A percentile compares a stretch with the other conserved stretches of the same genome.
phyloP scores from a whole-genome alignment of 768 basidiomycete species.

The Russula abietina region DNA sequence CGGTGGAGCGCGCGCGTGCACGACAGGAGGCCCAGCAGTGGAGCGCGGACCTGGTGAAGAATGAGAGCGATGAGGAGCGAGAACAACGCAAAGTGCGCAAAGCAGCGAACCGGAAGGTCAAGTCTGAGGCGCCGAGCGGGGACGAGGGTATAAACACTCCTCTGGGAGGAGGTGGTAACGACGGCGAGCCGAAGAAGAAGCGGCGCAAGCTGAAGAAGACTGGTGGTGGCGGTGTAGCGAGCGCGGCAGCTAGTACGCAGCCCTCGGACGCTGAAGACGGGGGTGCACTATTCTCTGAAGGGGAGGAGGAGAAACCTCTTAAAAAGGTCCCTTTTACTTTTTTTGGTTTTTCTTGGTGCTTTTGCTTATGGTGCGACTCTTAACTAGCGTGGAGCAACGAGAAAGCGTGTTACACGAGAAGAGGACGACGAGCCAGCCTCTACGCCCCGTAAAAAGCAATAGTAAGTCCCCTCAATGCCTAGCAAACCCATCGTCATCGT shows the following conservation, averaged over 20 bases:
- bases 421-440: slow-evolving; percentile 65
- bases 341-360: not conserved
- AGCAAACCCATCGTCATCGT: not conserved
- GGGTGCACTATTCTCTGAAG: slow-evolving; percentile 58
- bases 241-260: slow-evolving; percentile 36
- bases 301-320: slow-evolving; percentile 54
- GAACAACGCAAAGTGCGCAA: slow-evolving; percentile 56
- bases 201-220: slow-evolving; percentile 63
- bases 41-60: slow-evolving; percentile 54
- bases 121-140: slow-evolving; percentile 31
- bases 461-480: slow-evolving; percentile 40
- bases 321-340: slow-evolving; percentile 51
- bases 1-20: slow-evolving; percentile 67
- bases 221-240: slow-evolving; percentile 35
- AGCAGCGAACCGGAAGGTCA: slow-evolving; percentile 44
- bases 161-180: slow-evolving; percentile 30
- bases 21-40: slow-evolving; percentile 77
- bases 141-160: slow-evolving; percentile 44
- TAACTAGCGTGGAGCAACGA: slow-evolving; percentile 38
- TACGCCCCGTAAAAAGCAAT: slow-evolving; percentile 72
- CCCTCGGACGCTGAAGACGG: slow-evolving; percentile 58
- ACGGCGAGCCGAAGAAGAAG: slow-evolving; percentile 52
- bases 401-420: slow-evolving; percentile 73
- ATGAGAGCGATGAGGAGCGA: slow-evolving; percentile 73
- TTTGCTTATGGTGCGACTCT: not conserved